Base-by-base conservation (phyloP, 2,329 filamentous ascomycete species). In the Neoarthrinium moseri region DNA sequence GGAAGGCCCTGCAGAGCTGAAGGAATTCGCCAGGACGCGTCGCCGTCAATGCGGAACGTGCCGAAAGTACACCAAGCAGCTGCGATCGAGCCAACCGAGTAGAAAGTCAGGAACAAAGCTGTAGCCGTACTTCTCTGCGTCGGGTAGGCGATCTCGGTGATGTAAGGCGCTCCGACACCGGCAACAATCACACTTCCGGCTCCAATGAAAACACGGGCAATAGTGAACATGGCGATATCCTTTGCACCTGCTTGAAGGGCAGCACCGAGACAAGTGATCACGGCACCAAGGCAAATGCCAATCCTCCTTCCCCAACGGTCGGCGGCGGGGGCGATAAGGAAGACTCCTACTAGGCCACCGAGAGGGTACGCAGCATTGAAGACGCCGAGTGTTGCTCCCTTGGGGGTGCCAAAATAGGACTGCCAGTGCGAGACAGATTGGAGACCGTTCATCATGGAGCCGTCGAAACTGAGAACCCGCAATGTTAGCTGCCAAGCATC, bases 401-500 rank as follows among this genome's bases (percentile, higher is more conserved):
- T 47, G 4, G 64, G 64, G 24, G 60, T 39, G 8, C 55, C 54
- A 45, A 67, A 66, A 44, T 60, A 64, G 11, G 50, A 47, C 27
- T 58, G 55, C 67, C 65, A 69, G 36, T 59, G 54, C 5, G 49
- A 47, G 1, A 72, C 56, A 8, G 66, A 61, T 52, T 73, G 69
- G 4, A 73, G 59, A 8, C 67, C 65, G 48, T 70, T 69, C 62
- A 69, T 67, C 43, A 67, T 46, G 11, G 64, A 64, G 6, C 64
- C 63, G n/a, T n/a, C n/a, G n/a, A n/a, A n/a, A n/a, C n/a, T n/a
- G n/a, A n/a, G n/a, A n/a, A n/a, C n/a, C n/a, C n/a, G n/a, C n/a
- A n/a, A n/a, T n/a, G n/a, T n/a, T n/a, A n/a, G n/a, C n/a, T n/a
- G n/a, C n/a, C n/a, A n/a, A n/a, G n/a, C n/a, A n/a, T n/a, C n/a